Percentiles rank a stretch among this genome's conserved stretches.
phyloP scores from a whole-genome alignment of 176 grass and related monocot species.

The Metroxylon sagu region DNA sequence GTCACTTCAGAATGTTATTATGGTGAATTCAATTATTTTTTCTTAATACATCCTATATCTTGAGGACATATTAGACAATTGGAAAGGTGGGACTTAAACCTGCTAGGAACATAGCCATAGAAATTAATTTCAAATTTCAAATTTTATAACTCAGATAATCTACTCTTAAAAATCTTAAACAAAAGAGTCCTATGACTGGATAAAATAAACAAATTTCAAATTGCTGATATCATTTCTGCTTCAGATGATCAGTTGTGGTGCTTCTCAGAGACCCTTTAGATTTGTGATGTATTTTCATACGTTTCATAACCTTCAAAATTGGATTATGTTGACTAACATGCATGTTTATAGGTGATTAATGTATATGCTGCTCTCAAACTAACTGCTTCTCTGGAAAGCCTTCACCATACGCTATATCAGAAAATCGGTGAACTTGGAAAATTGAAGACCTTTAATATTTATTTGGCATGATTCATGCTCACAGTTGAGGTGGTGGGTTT shows the following conservation, averaged over 20 bases:
- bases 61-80: too few species aligned
- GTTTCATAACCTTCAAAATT: background rate
- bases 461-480: background rate
- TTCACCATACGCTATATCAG: background rate
- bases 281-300: background rate
- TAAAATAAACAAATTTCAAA: too few species aligned
- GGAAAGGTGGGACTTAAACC: too few species aligned
- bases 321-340: background rate
- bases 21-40: too few species aligned
- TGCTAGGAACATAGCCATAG: too few species aligned
- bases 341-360: background rate
- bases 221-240: background rate
- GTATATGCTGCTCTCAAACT: background rate
- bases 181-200: too few species aligned
- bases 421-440: background rate
- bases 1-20: too few species aligned
- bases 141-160: too few species aligned
- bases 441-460: background rate
- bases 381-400: constrained; percentile 2
- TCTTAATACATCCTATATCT: too few species aligned
- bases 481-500: background rate
- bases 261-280: background rate
- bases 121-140: too few species aligned
- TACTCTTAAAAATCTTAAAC: too few species aligned
- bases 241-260: background rate